Conservation (phyloP, 116 monocot species). For the Papilionanthe hybrid region DNA sequence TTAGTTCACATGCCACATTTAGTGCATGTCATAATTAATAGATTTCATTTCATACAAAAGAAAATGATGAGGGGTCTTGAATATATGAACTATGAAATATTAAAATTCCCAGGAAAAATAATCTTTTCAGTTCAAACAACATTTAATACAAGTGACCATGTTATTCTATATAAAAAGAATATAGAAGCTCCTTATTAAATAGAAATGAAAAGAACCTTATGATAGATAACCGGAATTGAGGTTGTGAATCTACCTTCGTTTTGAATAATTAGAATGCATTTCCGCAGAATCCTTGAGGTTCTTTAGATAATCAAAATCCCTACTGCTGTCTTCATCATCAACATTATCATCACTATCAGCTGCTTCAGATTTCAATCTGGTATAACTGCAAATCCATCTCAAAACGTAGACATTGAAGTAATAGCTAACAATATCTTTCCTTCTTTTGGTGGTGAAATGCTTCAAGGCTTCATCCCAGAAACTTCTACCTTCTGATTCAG, state of each 20-base stretch:
- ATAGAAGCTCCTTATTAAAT: not conserved
- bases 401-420: constrained; percentile 70
- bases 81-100: not conserved
- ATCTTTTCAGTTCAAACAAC: not conserved
- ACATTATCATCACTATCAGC: constrained; percentile 34
- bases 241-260: constrained; percentile 4
- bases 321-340: constrained; percentile 32
- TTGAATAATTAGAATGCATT: not conserved
- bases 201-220: not conserved
- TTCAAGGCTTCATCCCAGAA: constrained; percentile 44
- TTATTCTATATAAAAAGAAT: not conserved
- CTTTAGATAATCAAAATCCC: constrained; percentile 2
- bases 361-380: constrained; percentile 18
- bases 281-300: not conserved
- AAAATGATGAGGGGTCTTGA: not conserved
- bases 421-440: constrained; percentile 46
- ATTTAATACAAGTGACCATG: not conserved
- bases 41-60: not conserved
- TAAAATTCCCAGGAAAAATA: not conserved
- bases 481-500: constrained; percentile 22
- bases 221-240: not conserved
- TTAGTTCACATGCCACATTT: not conserved
- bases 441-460: constrained; percentile 40
- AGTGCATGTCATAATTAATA: not conserved
- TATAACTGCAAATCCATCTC: constrained; percentile 43